A percentile compares a stretch with the other conserved stretches of the same genome.
Evolutionary conservation across 192 early-diverging fungal species (phyloP).

Genomic region (Lobosporangium transversale): DNA sequence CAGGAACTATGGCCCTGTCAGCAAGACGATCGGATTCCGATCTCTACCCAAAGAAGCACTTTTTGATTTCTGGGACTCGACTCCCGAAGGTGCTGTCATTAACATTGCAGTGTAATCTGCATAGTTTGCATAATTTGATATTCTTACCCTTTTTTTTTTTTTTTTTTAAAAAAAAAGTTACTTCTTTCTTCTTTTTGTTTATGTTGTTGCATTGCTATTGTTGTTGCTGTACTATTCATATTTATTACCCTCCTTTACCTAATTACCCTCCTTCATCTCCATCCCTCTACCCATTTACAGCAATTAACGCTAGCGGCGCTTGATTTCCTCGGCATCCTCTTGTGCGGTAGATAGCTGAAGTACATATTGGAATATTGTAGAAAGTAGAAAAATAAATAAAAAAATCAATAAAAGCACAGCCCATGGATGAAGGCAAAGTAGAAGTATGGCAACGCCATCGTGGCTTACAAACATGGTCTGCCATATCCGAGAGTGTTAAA

Average conservation of each 20-base stretch:
- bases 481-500: too few species aligned
- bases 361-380: slow-evolving; percentile 4
- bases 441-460: neutral
- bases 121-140: too few species aligned
- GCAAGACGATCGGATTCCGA: slow-evolving; percentile 64
- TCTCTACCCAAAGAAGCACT: slow-evolving; percentile 60
- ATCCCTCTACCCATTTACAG: too few species aligned
- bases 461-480: neutral
- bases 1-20: slow-evolving; percentile 68
- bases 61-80: slow-evolving; percentile 68
- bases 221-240: too few species aligned
- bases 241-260: too few species aligned
- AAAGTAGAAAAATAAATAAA: slow-evolving; percentile 7
- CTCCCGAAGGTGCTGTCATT: slow-evolving; percentile 61
- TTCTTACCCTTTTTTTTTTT: too few species aligned
- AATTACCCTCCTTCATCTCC: too few species aligned
- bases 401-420: slow-evolving; percentile 9
- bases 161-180: neutral
- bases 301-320: too few species aligned
- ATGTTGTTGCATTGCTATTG: too few species aligned
- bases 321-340: too few species aligned
- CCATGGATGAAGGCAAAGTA: neutral
- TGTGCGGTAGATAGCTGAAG: too few species aligned
- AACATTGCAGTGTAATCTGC: slow-evolving; percentile 25
- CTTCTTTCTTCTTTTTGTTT: neutral